A percentile compares a stretch with the other conserved stretches of the same genome.
These are phyloP conservation scores for Fusarium sp. DNA, from an alignment of 2,329 filamentous ascomycete genomes.

Conservation along the genomic window DNA sequence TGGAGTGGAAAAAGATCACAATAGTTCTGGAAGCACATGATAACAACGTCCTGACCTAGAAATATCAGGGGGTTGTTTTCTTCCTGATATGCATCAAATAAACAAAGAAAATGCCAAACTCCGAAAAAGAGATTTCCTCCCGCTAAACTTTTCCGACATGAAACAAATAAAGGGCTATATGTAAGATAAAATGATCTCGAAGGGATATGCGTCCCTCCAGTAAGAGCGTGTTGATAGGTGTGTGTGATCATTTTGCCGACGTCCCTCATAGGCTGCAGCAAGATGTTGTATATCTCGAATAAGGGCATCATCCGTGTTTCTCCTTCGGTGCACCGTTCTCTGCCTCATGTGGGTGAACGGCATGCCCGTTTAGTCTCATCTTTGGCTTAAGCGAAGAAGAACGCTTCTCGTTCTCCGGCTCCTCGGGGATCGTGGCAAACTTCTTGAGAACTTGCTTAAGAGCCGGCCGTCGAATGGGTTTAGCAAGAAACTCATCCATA, in stretches of 20 bases:
- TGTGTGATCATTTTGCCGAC: not conserved
- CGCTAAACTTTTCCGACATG: conserved; percentile 34
- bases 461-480: conserved; percentile 82
- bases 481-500: conserved; percentile 89
- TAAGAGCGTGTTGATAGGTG: conserved; percentile 4
- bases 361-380: conserved; percentile 35
- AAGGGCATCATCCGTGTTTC: conserved; percentile 34
- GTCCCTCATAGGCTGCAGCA: not conserved
- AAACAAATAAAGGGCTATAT: conserved; percentile 16
- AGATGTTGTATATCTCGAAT: not conserved
- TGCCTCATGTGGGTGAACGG: conserved; percentile 17
- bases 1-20: not conserved
- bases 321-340: conserved; percentile 34
- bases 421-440: conserved; percentile 84
- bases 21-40: conserved; percentile 3
- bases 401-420: conserved; percentile 54
- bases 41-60: conserved; percentile 14
- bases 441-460: conserved; percentile 88
- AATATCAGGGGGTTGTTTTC: conserved; percentile 11
- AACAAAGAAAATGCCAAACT: conserved; percentile 28
- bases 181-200: not conserved
- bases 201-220: not conserved
- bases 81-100: conserved; percentile 19
- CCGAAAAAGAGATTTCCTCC: conserved; percentile 30
- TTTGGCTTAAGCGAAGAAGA: conserved; percentile 32